Evolutionary conservation across 352 stramenopile genomes (phyloP).

Genomic region (Phytophthora tubulina): DNA sequence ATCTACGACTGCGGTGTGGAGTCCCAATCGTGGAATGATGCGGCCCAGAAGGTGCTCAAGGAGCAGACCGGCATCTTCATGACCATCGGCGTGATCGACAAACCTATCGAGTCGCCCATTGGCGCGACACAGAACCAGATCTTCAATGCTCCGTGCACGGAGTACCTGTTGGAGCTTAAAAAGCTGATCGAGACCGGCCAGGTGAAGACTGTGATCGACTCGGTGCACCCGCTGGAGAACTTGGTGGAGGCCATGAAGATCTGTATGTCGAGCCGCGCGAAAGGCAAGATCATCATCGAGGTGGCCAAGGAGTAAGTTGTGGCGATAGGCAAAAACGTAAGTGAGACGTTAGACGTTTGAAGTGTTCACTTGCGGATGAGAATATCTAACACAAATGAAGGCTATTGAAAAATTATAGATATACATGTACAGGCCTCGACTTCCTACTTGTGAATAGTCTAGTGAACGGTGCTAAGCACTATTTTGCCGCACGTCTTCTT

Average conservation of each 20-base stretch:
- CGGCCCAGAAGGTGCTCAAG: slow-evolving; percentile 50
- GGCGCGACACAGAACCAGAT: slow-evolving; percentile 46
- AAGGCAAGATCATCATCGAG: slow-evolving; percentile 77
- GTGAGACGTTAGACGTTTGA: no score
- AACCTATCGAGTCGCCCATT: slow-evolving; percentile 67
- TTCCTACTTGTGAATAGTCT: slow-evolving; percentile 4
- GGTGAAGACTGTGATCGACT: slow-evolving; percentile 58
- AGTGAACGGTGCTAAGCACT: slow-evolving; percentile 44
- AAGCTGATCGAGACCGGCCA: slow-evolving; percentile 43
- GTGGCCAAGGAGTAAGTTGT: slow-evolving; percentile 41
- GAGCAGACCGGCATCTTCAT: slow-evolving; percentile 48
- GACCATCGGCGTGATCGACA: slow-evolving; percentile 42
- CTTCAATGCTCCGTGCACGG: slow-evolving; percentile 13
- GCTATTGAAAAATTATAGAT: background rate
- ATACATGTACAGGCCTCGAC: background rate
- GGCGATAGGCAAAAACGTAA: no score
- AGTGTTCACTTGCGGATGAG: no score
- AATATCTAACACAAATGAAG: no score
- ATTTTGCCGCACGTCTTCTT: slow-evolving; percentile 63
- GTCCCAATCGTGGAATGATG: slow-evolving; percentile 44
- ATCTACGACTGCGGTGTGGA: slow-evolving; percentile 41
- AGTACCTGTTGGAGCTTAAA: slow-evolving; percentile 44
- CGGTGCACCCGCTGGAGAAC: slow-evolving; percentile 63
- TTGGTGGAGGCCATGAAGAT: slow-evolving; percentile 58
- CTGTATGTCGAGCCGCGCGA: slow-evolving; percentile 59